Percentiles rank a stretch among this genome's conserved stretches.
Evolutionary conservation across 345 rosid genomes (phyloP).

Genomic region (Eutrema heterophyllum): DNA sequence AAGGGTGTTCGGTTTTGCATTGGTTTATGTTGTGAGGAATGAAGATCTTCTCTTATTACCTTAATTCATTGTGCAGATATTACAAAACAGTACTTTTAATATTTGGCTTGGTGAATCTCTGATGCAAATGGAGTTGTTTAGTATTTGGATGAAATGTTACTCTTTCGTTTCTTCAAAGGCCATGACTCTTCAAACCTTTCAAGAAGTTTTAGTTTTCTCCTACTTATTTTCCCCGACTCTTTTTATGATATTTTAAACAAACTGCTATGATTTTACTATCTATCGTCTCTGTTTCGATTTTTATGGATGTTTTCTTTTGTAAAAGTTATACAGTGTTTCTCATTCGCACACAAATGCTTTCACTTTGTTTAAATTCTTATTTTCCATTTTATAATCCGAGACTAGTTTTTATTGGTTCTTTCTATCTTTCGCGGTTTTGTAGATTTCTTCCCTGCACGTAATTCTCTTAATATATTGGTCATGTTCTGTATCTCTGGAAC

Average conservation of each 20-base stretch:
- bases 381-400: not conserved
- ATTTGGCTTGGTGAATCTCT: conserved; percentile 82
- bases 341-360: not conserved
- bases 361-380: conserved; percentile 3
- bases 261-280: not conserved
- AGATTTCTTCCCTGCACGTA: not conserved
- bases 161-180: conserved; percentile 45
- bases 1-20: conserved; percentile 22
- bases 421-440: not conserved
- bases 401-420: not conserved
- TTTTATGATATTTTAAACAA: not conserved
- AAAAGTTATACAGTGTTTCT: conserved; percentile 10
- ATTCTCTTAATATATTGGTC: not conserved
- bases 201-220: conserved; percentile 16
- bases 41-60: conserved; percentile 40
- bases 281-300: conserved; percentile 1
- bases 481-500: not conserved
- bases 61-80: conserved; percentile 77
- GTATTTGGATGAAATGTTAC: conserved; percentile 47
- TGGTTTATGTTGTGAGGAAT: conserved; percentile 19
- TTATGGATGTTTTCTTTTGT: conserved; percentile 19
- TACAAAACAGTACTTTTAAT: conserved; percentile 58
- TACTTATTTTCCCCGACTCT: conserved; percentile 5
- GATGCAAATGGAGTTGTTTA: conserved; percentile 69
- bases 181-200: conserved; percentile 54